phyloP scores from a whole-genome alignment of 1,284 basidiomycete genomes.

The Cutaneotrichosporon arboriforme region DNA sequence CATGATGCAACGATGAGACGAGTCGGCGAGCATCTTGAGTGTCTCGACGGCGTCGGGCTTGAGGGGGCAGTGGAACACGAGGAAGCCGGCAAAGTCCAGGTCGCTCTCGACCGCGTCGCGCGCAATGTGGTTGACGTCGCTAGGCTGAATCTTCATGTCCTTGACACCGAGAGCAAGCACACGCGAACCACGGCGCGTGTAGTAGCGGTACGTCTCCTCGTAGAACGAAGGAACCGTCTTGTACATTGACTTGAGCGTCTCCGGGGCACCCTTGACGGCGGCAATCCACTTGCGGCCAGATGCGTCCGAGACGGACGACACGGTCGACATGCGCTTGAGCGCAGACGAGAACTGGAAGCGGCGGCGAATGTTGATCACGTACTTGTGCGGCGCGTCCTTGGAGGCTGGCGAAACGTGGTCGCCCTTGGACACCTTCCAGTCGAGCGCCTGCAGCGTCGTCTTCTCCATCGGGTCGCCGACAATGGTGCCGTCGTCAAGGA shows the following conservation, averaged over 20 bases:
- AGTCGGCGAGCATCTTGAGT: conserved; percentile 86
- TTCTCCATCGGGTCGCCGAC: conserved; percentile 99
- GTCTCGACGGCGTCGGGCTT: conserved; percentile 85
- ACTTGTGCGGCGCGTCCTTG: conserved; percentile 56
- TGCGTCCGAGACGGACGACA: conserved; percentile 59
- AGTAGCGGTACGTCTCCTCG: conserved; percentile 89
- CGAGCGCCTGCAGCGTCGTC: conserved; percentile 84
- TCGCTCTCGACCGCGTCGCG: conserved; percentile 71
- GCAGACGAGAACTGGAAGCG: conserved; percentile 95
- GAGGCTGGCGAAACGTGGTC: conserved; percentile 63
- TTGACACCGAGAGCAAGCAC: conserved; percentile 85
- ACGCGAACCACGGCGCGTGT: conserved; percentile 80
- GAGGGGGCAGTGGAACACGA: conserved; percentile 93
- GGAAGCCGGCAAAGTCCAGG: conserved; percentile 79
- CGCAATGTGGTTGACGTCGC: conserved; percentile 75
- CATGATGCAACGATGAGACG: conserved; percentile 96
- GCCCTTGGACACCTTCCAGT: conserved; percentile 78
- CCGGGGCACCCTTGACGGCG: conserved; percentile 89
- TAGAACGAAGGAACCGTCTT: conserved; percentile 66
- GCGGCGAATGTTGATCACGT: conserved; percentile 67
- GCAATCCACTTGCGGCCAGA: conserved; percentile 46
- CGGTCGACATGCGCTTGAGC: conserved; percentile 90
- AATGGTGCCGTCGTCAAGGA: conserved; percentile 78
- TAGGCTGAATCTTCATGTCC: conserved; percentile 64
- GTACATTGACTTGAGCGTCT: conserved; percentile 86